These are phyloP conservation scores for Nemania serpens DNA, from an alignment of 2,329 filamentous ascomycete genomes.

Conservation along the genomic window DNA sequence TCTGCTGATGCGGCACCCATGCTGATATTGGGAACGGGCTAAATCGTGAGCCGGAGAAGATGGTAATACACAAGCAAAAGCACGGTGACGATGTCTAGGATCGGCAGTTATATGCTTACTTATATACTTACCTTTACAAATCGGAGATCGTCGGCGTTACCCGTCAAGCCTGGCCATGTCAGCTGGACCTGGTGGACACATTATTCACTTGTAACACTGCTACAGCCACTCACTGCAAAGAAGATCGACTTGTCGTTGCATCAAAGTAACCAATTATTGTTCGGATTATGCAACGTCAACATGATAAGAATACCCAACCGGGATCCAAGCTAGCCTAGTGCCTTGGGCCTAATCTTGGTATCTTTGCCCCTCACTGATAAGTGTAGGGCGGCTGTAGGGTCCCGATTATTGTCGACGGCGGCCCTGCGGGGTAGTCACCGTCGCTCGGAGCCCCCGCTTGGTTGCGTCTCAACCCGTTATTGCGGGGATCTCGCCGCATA, in stretches of 20 bases:
- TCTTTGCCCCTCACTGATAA: slow-evolving; percentile 29
- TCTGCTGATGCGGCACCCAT: slow-evolving; percentile 33
- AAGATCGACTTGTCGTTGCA: not conserved
- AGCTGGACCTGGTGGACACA: slow-evolving; percentile 5
- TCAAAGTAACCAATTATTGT: slow-evolving; percentile 31
- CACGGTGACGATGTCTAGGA: not conserved
- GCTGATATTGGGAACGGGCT: slow-evolving; percentile 4
- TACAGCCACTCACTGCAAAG: no score
- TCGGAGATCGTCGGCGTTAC: not conserved
- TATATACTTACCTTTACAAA: not conserved
- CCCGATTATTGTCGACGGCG: not conserved
- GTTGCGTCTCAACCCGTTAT: slow-evolving; percentile 26
- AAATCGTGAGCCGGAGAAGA: not conserved
- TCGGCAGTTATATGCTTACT: not conserved
- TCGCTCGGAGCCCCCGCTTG: slow-evolving; percentile 25
- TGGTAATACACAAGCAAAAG: not conserved
- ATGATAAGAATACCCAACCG: slow-evolving; percentile 33
- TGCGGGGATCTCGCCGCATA: slow-evolving; percentile 35
- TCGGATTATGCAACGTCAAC: slow-evolving; percentile 30
- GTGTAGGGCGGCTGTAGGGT: slow-evolving; percentile 27
- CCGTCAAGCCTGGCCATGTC: not conserved
- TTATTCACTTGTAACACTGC: not conserved
- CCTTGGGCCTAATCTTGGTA: slow-evolving; percentile 25
- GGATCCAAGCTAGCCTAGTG: slow-evolving; percentile 5
- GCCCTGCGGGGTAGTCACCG: no score